Evolutionary conservation across 2,329 filamentous ascomycete genomes (phyloP).

Genomic region (Fusarium camptoceras): DNA sequence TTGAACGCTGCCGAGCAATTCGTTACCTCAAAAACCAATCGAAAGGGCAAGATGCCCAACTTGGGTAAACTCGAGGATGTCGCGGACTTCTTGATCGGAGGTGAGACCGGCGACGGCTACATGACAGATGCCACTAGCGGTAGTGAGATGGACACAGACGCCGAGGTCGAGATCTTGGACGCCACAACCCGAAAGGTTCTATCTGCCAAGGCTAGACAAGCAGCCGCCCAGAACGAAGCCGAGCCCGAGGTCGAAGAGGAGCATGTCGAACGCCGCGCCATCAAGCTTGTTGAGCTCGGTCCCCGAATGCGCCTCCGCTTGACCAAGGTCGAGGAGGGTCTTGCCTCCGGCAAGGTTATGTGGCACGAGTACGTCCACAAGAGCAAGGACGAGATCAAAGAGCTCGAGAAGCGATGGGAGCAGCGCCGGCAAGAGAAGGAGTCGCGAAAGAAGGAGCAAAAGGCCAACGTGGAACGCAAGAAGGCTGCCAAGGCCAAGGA

Average conservation of each 20-base stretch:
- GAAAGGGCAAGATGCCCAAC: conserved; percentile 82
- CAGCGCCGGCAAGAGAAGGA: conserved; percentile 83
- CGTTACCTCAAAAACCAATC: conserved; percentile 67
- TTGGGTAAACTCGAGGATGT: conserved; percentile 92
- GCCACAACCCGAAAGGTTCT: conserved; percentile 72
- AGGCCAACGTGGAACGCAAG: conserved; percentile 91
- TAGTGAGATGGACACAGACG: conserved; percentile 92
- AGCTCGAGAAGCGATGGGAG: conserved; percentile 87
- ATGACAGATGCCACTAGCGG: conserved; percentile 87
- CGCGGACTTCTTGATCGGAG: conserved; percentile 92
- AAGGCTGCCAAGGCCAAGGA: conserved; percentile 61
- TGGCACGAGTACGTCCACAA: conserved; percentile 98
- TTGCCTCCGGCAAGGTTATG: conserved; percentile 91
- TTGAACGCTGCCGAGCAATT: conserved; percentile 89
- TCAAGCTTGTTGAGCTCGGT: conserved; percentile 92
- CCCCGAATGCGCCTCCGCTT: conserved; percentile 89
- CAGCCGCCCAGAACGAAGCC: conserved; percentile 53
- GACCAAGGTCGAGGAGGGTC: conserved; percentile 95
- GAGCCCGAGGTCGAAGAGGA: conserved; percentile 62
- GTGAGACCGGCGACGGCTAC: conserved; percentile 80
- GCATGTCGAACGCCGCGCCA: conserved; percentile 83
- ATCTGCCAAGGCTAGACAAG: conserved; percentile 62
- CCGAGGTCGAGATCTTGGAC: conserved; percentile 88
- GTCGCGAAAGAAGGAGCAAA: conserved; percentile 82
- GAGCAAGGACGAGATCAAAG: conserved; percentile 78